phyloP scores from a whole-genome alignment of 2,329 filamentous ascomycete species.

The Cordyceps fumosorosea region DNA sequence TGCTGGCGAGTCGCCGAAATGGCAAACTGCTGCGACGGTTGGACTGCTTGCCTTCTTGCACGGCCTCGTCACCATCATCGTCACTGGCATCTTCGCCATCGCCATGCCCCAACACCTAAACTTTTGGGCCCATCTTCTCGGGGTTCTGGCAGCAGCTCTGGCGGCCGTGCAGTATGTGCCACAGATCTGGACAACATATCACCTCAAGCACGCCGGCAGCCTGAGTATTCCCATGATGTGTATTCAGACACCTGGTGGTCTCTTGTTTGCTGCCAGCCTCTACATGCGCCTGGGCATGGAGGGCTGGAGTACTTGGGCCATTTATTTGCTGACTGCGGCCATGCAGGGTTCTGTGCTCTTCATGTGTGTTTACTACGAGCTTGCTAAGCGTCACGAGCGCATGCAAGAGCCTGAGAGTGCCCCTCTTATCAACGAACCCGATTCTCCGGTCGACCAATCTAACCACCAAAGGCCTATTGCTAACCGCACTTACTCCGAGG shows the following conservation, averaged over 20 bases:
- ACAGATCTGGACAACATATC: slow-evolving; percentile 89
- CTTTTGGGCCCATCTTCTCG: slow-evolving; percentile 78
- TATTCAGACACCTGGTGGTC: slow-evolving; percentile 90
- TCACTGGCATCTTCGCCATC: slow-evolving; percentile 62
- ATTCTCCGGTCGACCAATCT: slow-evolving; percentile 23
- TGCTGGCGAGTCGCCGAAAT: slow-evolving; percentile 52
- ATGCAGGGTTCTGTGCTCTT: slow-evolving; percentile 75
- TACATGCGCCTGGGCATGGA: slow-evolving; percentile 69
- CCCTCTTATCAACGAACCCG: slow-evolving; percentile 21
- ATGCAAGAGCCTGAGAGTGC: slow-evolving; percentile 15
- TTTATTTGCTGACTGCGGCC: slow-evolving; percentile 78
- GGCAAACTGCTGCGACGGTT: slow-evolving; percentile 73
- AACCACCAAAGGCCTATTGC: slow-evolving; percentile 30
- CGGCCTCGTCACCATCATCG: slow-evolving; percentile 60
- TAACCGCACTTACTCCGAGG: slow-evolving; percentile 41
- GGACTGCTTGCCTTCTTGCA: slow-evolving; percentile 68
- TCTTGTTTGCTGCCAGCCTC: slow-evolving; percentile 82
- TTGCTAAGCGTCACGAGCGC: slow-evolving; percentile 35
- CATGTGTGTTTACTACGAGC: slow-evolving; percentile 75
- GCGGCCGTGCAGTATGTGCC: slow-evolving; percentile 89
- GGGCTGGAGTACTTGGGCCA: slow-evolving; percentile 94
- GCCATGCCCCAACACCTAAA: slow-evolving; percentile 58
- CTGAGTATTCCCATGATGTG: slow-evolving; percentile 97
- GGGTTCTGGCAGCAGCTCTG: slow-evolving; percentile 69
- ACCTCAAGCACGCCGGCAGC: slow-evolving; percentile 78